A percentile compares a stretch with the other conserved stretches of the same genome.
Evolutionary conservation across 192 early-diverging fungal genomes (phyloP).

Genomic region (Gigaspora rosea): DNA sequence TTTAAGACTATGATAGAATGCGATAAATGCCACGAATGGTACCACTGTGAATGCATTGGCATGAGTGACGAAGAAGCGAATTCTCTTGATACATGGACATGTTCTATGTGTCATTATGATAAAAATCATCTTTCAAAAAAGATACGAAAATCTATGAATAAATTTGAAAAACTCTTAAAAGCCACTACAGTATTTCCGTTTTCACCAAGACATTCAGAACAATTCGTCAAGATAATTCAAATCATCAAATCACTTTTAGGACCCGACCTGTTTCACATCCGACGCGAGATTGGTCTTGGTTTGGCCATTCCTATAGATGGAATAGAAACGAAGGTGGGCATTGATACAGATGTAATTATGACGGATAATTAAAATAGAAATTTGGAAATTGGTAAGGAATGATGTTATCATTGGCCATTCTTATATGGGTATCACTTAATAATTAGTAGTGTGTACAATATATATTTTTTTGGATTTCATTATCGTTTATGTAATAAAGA

Average conservation of each 20-base stretch:
- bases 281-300: neutral
- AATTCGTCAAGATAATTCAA: neutral
- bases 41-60: constrained; percentile 62
- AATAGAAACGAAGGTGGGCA: too few relatives aligned
- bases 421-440: too few relatives aligned
- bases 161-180: neutral
- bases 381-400: too few relatives aligned
- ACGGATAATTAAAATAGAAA: too few relatives aligned
- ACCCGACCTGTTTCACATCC: neutral
- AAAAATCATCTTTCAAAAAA: neutral
- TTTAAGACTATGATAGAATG: constrained; percentile 71
- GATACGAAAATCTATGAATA: neutral
- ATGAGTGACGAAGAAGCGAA: neutral
- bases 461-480: too few relatives aligned
- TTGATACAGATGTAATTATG: too few relatives aligned
- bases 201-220: neutral
- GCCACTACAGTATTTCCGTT: neutral
- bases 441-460: too few relatives aligned
- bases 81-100: neutral
- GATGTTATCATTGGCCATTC: too few relatives aligned
- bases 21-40: constrained; percentile 67
- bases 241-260: neutral
- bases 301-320: neutral
- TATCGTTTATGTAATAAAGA: too few relatives aligned
- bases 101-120: neutral